These are phyloP conservation scores for Pestalotiopsis sp. DNA, from an alignment of 2,329 filamentous ascomycete species.

Conservation along the genomic window DNA sequence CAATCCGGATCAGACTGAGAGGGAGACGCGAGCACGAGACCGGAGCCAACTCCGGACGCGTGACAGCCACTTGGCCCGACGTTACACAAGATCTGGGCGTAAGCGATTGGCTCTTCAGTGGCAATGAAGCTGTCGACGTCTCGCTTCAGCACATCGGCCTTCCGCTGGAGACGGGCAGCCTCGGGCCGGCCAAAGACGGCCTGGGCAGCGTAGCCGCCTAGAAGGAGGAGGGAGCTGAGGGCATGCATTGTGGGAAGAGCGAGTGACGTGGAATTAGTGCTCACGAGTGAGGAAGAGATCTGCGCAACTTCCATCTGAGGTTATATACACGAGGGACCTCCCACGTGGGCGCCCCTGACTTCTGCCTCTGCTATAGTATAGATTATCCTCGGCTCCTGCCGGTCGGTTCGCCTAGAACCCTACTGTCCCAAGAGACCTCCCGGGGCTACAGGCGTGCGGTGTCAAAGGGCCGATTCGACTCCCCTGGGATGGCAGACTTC, in stretches of 20 bases:
- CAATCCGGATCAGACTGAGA: constrained; percentile 57
- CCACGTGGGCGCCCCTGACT: constrained; percentile 6
- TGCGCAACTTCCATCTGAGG: constrained; percentile 26
- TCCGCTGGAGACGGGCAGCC: constrained; percentile 30
- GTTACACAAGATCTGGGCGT: constrained; percentile 58
- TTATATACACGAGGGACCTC: constrained; percentile 26
- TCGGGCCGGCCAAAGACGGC: constrained; percentile 48
- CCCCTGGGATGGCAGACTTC: neutral
- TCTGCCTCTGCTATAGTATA: neutral
- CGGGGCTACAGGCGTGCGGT: neutral
- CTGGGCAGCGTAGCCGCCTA: constrained; percentile 55
- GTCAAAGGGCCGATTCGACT: constrained; percentile 16
- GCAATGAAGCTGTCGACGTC: constrained; percentile 56
- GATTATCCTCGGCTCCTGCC: constrained; percentile 8
- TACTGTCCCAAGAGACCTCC: neutral
- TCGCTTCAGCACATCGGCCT: constrained; percentile 44
- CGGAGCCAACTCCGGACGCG: constrained; percentile 47
- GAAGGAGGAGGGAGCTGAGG: constrained; percentile 50
- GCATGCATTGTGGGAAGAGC: constrained; percentile 51
- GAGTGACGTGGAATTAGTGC: constrained; percentile 26
- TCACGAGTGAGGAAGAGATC: constrained; percentile 16
- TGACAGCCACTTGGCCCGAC: constrained; percentile 59
- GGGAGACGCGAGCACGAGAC: constrained; percentile 60
- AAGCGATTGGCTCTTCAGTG: constrained; percentile 53
- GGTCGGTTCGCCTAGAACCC: neutral